Evolutionary conservation across 2,329 filamentous ascomycete species (phyloP).

Genomic region (Ophiostoma sp.): DNA sequence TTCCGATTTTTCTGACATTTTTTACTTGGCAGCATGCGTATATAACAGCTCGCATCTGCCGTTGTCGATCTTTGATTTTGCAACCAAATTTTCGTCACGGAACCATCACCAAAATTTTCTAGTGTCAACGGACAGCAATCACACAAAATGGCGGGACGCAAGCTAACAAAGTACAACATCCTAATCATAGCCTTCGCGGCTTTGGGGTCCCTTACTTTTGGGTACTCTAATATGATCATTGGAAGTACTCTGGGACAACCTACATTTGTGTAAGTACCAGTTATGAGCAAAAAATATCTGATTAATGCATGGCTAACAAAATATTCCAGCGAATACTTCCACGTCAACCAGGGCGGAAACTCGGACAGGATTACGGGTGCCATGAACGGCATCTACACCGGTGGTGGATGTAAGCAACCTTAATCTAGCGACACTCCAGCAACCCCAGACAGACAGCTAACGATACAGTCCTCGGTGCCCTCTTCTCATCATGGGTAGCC

Average conservation of each 20-base stretch:
- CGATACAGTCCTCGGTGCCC: background rate
- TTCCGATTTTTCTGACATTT: no score
- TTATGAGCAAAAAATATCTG: no score
- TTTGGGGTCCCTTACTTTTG: constrained; percentile 11
- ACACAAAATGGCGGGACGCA: background rate
- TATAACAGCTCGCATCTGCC: no score
- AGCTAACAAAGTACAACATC: background rate
- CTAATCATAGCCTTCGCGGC: constrained; percentile 16
- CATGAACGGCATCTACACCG: constrained; percentile 9
- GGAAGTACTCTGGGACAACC: constrained; percentile 1
- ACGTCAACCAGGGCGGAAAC: constrained; percentile 1
- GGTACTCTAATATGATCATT: constrained; percentile 2
- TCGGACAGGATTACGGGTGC: constrained; percentile 1
- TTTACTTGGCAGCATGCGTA: no score
- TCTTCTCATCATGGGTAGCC: background rate
- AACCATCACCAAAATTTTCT: background rate
- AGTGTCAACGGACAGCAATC: background rate
- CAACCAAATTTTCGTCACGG: no score
- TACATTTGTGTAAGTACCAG: background rate
- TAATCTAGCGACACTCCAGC: no score
- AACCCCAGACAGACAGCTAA: no score
- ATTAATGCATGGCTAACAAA: no score
- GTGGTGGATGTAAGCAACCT: background rate
- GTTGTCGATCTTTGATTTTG: no score
- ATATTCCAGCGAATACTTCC: background rate